These are phyloP conservation scores for Diutina catenulata DNA, from an alignment of 1,139 yeast genomes.

Conservation along the genomic window DNA sequence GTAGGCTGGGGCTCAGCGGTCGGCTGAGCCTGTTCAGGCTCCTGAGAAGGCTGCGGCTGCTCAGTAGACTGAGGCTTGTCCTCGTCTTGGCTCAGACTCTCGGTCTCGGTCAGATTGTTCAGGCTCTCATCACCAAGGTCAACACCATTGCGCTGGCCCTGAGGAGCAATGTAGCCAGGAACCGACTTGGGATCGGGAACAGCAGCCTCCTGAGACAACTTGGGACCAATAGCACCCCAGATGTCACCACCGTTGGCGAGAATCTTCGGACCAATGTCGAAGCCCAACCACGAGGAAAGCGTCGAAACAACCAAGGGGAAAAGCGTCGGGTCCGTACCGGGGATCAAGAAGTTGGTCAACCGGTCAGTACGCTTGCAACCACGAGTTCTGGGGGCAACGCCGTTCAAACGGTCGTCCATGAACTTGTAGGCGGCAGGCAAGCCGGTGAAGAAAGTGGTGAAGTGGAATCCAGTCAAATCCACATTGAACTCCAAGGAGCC, in stretches of 20 bases:
- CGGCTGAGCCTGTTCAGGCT: too few relatives aligned
- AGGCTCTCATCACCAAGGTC: too few relatives aligned
- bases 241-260: too few relatives aligned
- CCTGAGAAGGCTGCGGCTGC: too few relatives aligned
- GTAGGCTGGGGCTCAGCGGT: too few relatives aligned
- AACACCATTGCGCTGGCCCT: too few relatives aligned
- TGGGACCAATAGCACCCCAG: too few relatives aligned
- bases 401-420: background rate
- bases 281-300: background rate
- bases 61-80: too few relatives aligned
- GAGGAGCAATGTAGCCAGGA: background rate
- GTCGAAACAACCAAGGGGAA: background rate
- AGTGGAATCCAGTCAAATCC: conserved; percentile 4
- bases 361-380: background rate
- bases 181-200: background rate
- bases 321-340: background rate
- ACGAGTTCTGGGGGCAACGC: background rate
- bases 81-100: too few relatives aligned
- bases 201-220: too few relatives aligned
- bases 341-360: background rate
- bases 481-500: conserved; percentile 12
- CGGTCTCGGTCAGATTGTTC: too few relatives aligned
- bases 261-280: background rate
- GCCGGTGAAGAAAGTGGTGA: background rate
- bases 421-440: background rate